Base-by-base conservation (phyloP, 345 rosid species). In the Linum tenue region DNA sequence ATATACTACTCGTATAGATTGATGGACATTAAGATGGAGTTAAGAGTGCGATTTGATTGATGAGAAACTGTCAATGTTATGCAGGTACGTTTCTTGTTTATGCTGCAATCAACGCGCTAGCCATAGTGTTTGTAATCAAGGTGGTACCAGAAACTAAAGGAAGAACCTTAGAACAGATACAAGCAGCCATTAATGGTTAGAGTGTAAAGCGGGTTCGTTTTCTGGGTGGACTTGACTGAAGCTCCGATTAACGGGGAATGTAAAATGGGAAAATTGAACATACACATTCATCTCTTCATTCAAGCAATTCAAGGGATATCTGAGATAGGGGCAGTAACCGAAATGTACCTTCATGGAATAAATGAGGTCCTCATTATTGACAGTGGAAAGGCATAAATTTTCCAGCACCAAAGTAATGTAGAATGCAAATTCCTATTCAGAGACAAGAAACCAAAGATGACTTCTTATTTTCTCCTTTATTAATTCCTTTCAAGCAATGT, bases 91-190 rank as follows among this genome's bases (percentile, higher is more conserved):
- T 85, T 70, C 55, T 85, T 72, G 67, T 92, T 42, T 92, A 90
- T 67, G 96, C 94, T 39, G 91, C 71, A 15, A 70, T 85, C 77
- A 92, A 92, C 39, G 91, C 82, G 0, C 44, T 81, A 50, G 83
- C 75, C 38, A 81, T 92, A 5, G 57, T 86, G 40, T 88, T 90
- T 59, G 75, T 87, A 67, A 72, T 76, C 16, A 77, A 7, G 37
- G 77, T 87, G 65, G 95, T 92, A 1, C 96, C 95, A 53, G 98
- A 92, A 80, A 92, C 96, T 10, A 92, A 92, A 75, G 98, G 96
- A 51, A 85, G 82, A 79, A 84, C 89, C 37, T 74, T 87, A 76
- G 98, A 92, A 77, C 91, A 89, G 79, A 84, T 89, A 73, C 98
- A 92, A 75, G 87, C 85, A 38, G 70, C 89, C 63, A 80, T 87